Evolutionary conservation across 2,329 filamentous ascomycete species (phyloP), one percentile per base, ranked within the genome.

Genomic region (Fusarium setosum): DNA sequence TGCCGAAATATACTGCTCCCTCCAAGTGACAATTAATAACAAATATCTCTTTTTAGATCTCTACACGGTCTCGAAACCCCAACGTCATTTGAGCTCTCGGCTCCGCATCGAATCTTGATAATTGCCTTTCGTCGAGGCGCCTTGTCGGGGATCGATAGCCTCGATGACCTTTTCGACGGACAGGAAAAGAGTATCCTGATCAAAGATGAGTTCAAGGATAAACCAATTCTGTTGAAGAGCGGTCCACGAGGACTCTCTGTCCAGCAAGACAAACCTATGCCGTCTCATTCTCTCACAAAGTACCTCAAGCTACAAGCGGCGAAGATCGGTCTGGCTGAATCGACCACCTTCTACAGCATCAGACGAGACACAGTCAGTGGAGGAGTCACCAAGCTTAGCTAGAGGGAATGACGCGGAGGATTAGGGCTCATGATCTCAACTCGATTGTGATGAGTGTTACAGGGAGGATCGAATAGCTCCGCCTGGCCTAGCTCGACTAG

Each of bases 31-130:
- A n/a, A n/a, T n/a, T n/a, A n/a, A n/a, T n/a, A n/a, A n/a, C n/a
- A n/a, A n/a, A n/a, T n/a, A n/a, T n/a, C n/a, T n/a, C n/a, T n/a
- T n/a, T n/a, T n/a, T n/a, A 47, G 42, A 7, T 34, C 42, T 15
- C 17, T 48, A 5, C 23, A 48, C 24, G 41, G 23, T n/a, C 4
- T 26, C 29, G 6, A 23, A 13, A 10, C 29, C 17, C 5, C 32
- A 50, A 31, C 4, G 20, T 32, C 18, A 9, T 32, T 50, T 26
- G 35, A 56, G n/a, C 35, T 50, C 6, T 56, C 37, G 12, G 34
- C 44, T n/a, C 54, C 54, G 13, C 44, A 50, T 37, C 20, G 54
- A 26, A 41, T 56, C n/a, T 15, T 56, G 6, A 50, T 37, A 4
- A 51, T 56, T 34, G 45, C 54, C 20, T 23, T 50, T 3, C 54